Evolutionary conservation across 129 eudicot genomes (phyloP), one percentile per base, ranked within the genome.

Genomic region (Flaveria linearis): DNA sequence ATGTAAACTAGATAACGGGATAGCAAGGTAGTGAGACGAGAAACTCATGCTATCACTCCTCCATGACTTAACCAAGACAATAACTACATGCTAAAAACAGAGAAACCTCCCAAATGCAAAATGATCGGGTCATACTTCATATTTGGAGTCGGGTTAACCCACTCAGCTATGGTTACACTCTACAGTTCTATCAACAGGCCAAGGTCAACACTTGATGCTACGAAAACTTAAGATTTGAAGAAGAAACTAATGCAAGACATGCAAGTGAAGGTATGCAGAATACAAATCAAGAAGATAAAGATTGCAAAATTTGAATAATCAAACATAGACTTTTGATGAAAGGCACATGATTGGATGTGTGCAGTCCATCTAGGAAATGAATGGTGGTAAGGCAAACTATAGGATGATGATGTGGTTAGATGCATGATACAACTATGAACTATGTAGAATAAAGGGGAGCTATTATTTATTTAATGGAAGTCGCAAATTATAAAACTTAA

Each of bases 341-440:
- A 52, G 58, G 58, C 58, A n/a, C 23, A 52, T 16, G 58, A 52
- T 52, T 52, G 58, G 58, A 52, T 52, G 23, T 52, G 58, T 52
- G 55, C 30, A 26, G n/a, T 50, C 55, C 55, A 50, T 13, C 55
- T 30, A 13, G 13, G n/a, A 50, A 50, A 50, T 14, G 55, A 12
- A 50, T 13, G n/a, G 55, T 50, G 55, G 5, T 43, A 43, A 50
- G 55, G n/a, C 18, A 50, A 12, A 50, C 6, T 14, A 14, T 2
- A 5, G 18, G 55, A 50, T 0, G 17, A 50, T 50, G 55, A 50
- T 43, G 47, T 50, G 18, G 55, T 15, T 50, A 50, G 55, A 50
- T 15, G 17, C 6, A 50, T 50, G 55, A 50, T 50, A 14, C 55
- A 50, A 12, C 16, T 50, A 52, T 1, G 16, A 50, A 12, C 16